Evolutionary conservation across 176 grass and related monocot genomes (phyloP).

Genomic region (Zizania latifolia): DNA sequence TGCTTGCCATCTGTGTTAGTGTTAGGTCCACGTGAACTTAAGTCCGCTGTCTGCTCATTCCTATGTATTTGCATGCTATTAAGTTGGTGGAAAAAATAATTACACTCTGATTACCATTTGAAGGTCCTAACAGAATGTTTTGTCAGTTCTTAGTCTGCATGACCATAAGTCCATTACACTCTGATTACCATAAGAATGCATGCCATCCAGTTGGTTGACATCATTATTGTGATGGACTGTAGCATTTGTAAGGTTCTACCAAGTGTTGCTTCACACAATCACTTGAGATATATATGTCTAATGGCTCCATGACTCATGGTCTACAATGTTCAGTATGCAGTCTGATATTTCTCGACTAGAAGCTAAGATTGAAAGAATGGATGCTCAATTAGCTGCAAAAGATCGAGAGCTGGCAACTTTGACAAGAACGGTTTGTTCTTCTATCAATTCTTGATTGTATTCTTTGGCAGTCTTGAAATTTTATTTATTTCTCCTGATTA

Average conservation of each 20-base stretch:
- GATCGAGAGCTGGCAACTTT: conserved; percentile 93
- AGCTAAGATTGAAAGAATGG: conserved; percentile 97
- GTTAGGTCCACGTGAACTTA: not conserved
- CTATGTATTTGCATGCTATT: conserved; percentile 1
- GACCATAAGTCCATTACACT: not conserved
- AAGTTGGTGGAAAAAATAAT: not conserved
- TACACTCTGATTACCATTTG: no score
- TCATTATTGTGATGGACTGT: conserved; percentile 12
- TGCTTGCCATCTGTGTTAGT: conserved; percentile 1
- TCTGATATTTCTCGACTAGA: conserved; percentile 89
- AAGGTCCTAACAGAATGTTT: not conserved
- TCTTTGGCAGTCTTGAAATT: conserved; percentile 4
- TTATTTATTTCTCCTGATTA: conserved; percentile 19
- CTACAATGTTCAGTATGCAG: conserved; percentile 57
- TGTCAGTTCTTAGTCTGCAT: not conserved
- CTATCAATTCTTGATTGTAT: conserved; percentile 15
- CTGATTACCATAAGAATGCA: not conserved
- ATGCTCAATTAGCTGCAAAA: conserved; percentile 86
- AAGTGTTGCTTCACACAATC: conserved; percentile 5
- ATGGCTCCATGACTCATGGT: conserved; percentile 4
- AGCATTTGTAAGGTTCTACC: conserved; percentile 7
- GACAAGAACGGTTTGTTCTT: conserved; percentile 58
- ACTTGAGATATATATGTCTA: conserved; percentile 1
- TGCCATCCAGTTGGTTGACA: not conserved
- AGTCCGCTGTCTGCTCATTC: not conserved